Percentiles rank a stretch among this genome's conserved stretches.
These are phyloP conservation scores for Lonicera japonica DNA, from an alignment of 129 eudicot genomes.

Conservation along the genomic window DNA sequence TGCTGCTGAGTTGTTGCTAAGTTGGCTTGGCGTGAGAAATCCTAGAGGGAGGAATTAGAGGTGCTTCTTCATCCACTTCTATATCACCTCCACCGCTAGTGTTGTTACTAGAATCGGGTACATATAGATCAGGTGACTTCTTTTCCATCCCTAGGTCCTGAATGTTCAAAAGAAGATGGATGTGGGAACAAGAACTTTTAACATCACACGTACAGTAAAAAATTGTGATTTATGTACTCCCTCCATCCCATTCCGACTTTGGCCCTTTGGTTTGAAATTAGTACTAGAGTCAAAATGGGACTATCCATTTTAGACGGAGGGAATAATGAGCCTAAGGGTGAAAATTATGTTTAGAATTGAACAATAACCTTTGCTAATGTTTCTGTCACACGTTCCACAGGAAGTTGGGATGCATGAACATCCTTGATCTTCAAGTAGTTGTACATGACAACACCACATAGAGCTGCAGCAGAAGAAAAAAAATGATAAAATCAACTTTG, in stretches of 20 bases:
- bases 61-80: constrained; percentile 46
- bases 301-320: not conserved
- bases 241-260: not conserved
- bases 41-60: constrained; percentile 43
- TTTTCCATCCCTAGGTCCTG: constrained; percentile 44
- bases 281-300: not conserved
- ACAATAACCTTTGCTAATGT: constrained; percentile 38
- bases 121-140: constrained; percentile 42
- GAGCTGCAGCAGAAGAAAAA: constrained; percentile 32
- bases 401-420: constrained; percentile 36
- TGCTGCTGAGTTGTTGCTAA: constrained; percentile 18
- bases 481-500: not conserved
- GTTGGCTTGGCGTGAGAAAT: constrained; percentile 34
- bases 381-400: constrained; percentile 31
- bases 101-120: constrained; percentile 21
- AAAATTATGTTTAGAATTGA: not conserved
- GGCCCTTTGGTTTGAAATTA: not conserved
- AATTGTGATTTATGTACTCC: not conserved
- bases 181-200: not conserved
- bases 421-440: constrained; percentile 70
- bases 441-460: constrained; percentile 67
- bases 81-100: constrained; percentile 18
- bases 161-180: not conserved
- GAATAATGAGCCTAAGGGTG: not conserved
- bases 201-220: not conserved